Evolutionary conservation across 2,329 filamentous ascomycete genomes (phyloP), one percentile per base, ranked within the genome.

Genomic region (Penicillium sp.): DNA sequence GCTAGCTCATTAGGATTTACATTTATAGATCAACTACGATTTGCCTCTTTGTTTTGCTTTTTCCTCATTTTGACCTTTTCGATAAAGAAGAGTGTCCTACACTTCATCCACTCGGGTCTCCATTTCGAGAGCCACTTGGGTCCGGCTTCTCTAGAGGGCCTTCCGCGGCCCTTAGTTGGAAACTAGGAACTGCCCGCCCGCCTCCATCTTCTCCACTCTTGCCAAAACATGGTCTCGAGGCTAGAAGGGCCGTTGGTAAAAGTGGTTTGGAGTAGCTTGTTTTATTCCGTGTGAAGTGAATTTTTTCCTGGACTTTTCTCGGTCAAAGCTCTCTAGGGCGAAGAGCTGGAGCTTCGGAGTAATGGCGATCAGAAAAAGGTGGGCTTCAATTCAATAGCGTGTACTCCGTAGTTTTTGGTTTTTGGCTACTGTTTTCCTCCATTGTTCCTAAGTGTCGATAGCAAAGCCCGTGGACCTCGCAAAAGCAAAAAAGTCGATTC

Each of bases 161-260:
- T 65, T 67, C 62, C 61, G 60, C 61, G 63, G 53, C 52, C 45
- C 50, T 59, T 43, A 50, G 53, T 52, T 49, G 40, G 47, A 55
- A 53, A 57, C 61, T 61, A 64, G 63, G 45, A 66, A 59, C 62
- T 62, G 62, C 63, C 67, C 62, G 61, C 60, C 65, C 59, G 63
- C 55, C 57, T 61, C 62, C 62, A 69, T 50, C 16, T 50, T 46
- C 57, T 57, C 56, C 56, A 60, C 52, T 46, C 37, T 25, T 52
- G 11, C 54, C 37, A 42, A 50, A 28, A 54, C 48, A 45, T 56
- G 50, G 37, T 42, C 7, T 53, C 37, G 22, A 53, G 45, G 48
- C 48, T 53, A 53, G 50, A 56, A 38, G 37, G 50, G 41, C 47
- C 41, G 47, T 55, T 55, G n/a, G 11, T 47, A 19, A 28, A 43